Conservation (phyloP, 106 monocot genomes). For the Apostasia shenzhenica region DNA sequence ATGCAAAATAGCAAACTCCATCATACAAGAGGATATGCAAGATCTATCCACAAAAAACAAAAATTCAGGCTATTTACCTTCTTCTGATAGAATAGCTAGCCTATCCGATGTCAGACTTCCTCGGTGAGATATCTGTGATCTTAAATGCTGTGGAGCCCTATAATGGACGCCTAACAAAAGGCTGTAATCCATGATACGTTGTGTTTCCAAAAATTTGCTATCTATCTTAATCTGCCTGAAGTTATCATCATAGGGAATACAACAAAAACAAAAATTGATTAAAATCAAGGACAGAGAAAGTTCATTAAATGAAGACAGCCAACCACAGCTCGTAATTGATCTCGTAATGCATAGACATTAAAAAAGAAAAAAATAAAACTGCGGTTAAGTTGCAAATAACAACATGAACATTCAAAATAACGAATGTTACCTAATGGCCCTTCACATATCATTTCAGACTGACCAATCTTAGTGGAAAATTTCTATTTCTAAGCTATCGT, state of each 20-base stretch:
- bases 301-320: neutral
- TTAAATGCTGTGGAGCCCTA: conserved; percentile 75
- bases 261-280: neutral
- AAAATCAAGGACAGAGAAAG: conserved; percentile 1
- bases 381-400: neutral
- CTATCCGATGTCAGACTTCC: conserved; percentile 35
- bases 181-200: conserved; percentile 96
- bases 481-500: too few species aligned
- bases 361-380: neutral
- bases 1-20: too few species aligned
- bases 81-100: conserved; percentile 60
- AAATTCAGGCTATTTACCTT: conserved; percentile 26
- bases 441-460: too few species aligned
- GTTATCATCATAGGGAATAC: neutral
- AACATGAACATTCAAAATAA: too few species aligned
- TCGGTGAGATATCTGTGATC: conserved; percentile 19
- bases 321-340: too few species aligned
- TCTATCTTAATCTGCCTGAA: conserved; percentile 94
- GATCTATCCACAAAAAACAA: too few species aligned
- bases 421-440: too few species aligned
- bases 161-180: conserved; percentile 90
- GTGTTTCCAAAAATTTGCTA: conserved; percentile 73
- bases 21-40: too few species aligned
- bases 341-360: neutral
- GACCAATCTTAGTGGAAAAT: too few species aligned